Conservation (phyloP, 768 basidiomycete genomes). For the Hebeloma cylindrosporum region DNA sequence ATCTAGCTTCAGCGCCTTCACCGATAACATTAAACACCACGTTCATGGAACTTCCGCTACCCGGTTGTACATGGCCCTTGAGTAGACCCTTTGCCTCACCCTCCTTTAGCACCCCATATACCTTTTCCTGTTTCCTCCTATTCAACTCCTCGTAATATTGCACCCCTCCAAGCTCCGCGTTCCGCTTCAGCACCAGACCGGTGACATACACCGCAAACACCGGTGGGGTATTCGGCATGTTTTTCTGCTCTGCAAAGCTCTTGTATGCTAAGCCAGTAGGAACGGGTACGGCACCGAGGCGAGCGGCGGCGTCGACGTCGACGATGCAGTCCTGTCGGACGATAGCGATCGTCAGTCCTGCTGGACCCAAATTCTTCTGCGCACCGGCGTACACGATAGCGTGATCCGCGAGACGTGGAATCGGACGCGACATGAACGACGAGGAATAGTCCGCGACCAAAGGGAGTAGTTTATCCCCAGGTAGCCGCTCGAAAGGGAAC, state of each 20-base stretch:
- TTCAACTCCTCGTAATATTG: slow-evolving; percentile 65
- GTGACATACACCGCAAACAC: slow-evolving; percentile 90
- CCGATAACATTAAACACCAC: slow-evolving; percentile 79
- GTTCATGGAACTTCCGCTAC: slow-evolving; percentile 94
- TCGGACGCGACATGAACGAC: slow-evolving; percentile 94
- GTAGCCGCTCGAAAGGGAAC: slow-evolving; percentile 83
- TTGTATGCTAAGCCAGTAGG: slow-evolving; percentile 85
- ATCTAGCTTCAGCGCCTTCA: slow-evolving; percentile 70
- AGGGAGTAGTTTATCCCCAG: slow-evolving; percentile 58
- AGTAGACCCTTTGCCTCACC: slow-evolving; percentile 74
- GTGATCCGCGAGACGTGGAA: slow-evolving; percentile 84
- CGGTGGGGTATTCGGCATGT: slow-evolving; percentile 91
- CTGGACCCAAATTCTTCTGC: slow-evolving; percentile 97
- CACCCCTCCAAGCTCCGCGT: slow-evolving; percentile 64
- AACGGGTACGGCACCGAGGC: slow-evolving; percentile 69
- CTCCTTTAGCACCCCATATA: slow-evolving; percentile 72
- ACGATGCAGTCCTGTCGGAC: slow-evolving; percentile 94
- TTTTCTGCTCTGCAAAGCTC: slow-evolving; percentile 69
- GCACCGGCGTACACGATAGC: slow-evolving; percentile 96
- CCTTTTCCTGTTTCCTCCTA: slow-evolving; percentile 66
- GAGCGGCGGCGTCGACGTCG: slow-evolving; percentile 77
- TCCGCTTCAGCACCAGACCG: slow-evolving; percentile 78
- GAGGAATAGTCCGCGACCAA: slow-evolving; percentile 95
- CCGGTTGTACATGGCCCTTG: slow-evolving; percentile 67
- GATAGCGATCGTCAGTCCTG: slow-evolving; percentile 90